phyloP scores from a whole-genome alignment of 768 basidiomycete species.

The Paxillus involutus region DNA sequence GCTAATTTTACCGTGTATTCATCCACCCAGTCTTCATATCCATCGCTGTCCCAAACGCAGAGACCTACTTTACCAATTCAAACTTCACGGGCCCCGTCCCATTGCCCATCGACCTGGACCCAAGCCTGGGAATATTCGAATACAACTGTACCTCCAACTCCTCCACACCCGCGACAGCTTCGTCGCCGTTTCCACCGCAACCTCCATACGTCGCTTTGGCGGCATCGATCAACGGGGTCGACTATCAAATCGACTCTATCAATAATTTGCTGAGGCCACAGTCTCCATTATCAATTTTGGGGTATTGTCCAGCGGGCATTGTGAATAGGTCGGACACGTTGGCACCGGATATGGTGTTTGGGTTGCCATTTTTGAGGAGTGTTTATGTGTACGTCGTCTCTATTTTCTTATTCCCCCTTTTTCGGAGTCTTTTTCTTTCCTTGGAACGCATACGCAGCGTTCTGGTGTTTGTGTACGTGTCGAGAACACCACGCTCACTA shows the following conservation, averaged over 20 bases:
- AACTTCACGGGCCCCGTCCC: constrained; percentile 25
- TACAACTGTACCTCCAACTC: constrained; percentile 16
- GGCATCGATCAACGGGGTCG: constrained; percentile 31
- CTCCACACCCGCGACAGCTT: background rate
- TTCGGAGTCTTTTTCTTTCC: background rate
- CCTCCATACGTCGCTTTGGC: constrained; percentile 25
- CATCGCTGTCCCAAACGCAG: constrained; percentile 18
- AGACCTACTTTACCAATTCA: constrained; percentile 16
- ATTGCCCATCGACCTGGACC: background rate
- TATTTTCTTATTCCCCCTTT: background rate
- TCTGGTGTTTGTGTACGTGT: background rate
- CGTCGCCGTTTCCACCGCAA: constrained; percentile 1
- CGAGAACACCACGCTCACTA: background rate
- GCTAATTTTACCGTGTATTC: background rate
- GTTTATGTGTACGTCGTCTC: constrained; percentile 27
- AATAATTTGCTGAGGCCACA: constrained; percentile 21
- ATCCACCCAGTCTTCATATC: constrained; percentile 9
- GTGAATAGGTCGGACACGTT: constrained; percentile 8
- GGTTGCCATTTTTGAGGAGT: constrained; percentile 30
- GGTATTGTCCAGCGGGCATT: constrained; percentile 24
- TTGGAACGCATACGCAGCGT: no score
- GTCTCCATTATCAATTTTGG: background rate
- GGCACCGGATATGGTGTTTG: constrained; percentile 17
- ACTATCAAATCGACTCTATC: constrained; percentile 28
- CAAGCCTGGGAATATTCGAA: background rate